Percentiles rank a stretch among this genome's conserved stretches.
Evolutionary conservation across 2,329 filamentous ascomycete species (phyloP).

Genomic region (Phialocephala subalpina): DNA sequence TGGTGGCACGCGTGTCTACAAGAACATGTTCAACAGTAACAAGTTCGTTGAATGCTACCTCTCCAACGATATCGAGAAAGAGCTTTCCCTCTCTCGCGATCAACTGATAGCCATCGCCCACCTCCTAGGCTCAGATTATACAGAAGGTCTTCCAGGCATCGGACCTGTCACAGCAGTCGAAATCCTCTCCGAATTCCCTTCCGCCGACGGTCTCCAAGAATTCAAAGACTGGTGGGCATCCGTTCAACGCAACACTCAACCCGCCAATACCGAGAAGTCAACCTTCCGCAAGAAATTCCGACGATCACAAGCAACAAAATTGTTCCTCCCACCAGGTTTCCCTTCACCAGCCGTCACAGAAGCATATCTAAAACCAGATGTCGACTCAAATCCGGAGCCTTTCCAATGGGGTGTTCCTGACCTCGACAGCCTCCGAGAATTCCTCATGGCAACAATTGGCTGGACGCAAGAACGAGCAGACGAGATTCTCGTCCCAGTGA

Average conservation of each 20-base stretch:
- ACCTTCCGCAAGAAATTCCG: conserved; percentile 88
- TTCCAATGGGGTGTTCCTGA: conserved; percentile 98
- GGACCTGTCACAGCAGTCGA: conserved; percentile 95
- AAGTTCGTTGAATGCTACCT: conserved; percentile 99
- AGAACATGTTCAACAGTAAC: conserved; percentile 99
- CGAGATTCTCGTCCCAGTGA: conserved; percentile 94
- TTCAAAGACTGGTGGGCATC: conserved; percentile 90
- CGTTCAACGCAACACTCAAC: conserved; percentile 73
- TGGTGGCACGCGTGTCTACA: conserved; percentile 95
- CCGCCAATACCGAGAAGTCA: conserved; percentile 69
- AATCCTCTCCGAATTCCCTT: conserved; percentile 87
- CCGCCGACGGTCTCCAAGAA: conserved; percentile 63
- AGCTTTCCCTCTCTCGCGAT: conserved; percentile 85
- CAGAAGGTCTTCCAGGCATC: conserved; percentile 87
- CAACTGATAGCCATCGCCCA: conserved; percentile 92
- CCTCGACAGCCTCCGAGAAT: conserved; percentile 81
- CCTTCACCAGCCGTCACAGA: conserved; percentile 80
- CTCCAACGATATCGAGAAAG: conserved; percentile 81
- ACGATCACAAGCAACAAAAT: conserved; percentile 78
- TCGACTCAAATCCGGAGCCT: conserved; percentile 77
- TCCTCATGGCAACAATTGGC: conserved; percentile 90
- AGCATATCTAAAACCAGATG: conserved; percentile 87
- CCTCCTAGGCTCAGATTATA: conserved; percentile 92
- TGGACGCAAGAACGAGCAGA: conserved; percentile 94
- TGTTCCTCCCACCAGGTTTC: conserved; percentile 85